Evolutionary conservation across 768 basidiomycete genomes (phyloP).

Genomic region (Tylopilus sp.): DNA sequence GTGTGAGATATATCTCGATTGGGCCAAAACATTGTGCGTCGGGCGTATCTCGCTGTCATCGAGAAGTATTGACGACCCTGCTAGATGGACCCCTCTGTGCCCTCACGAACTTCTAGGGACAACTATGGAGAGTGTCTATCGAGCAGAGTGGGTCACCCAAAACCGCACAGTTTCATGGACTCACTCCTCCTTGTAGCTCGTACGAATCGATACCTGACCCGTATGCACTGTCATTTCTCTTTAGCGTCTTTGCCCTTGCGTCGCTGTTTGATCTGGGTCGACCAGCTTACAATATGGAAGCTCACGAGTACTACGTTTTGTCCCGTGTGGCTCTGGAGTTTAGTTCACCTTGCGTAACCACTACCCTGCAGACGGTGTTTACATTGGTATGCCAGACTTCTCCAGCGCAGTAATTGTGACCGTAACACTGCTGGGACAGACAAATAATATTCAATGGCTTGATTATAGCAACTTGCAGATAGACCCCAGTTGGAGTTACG

Average conservation of each 20-base stretch:
- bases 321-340: conserved; percentile 51
- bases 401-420: neutral
- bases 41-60: neutral
- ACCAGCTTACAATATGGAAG: conserved; percentile 47
- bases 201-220: conserved; percentile 38
- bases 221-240: conserved; percentile 61
- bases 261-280: conserved; percentile 53
- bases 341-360: conserved; percentile 41
- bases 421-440: conserved; percentile 22
- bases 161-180: neutral
- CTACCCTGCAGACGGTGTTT: conserved; percentile 55
- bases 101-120: conserved; percentile 55
- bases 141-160: conserved; percentile 39
- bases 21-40: conserved; percentile 56
- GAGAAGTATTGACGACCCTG: neutral
- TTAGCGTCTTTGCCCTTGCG: conserved; percentile 63
- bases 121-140: conserved; percentile 52
- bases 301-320: conserved; percentile 61
- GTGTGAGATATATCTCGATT: conserved; percentile 63
- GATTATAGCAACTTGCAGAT: conserved; percentile 53
- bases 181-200: conserved; percentile 28
- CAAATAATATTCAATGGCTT: conserved; percentile 46
- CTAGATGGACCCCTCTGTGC: conserved; percentile 53
- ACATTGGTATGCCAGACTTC: conserved; percentile 45
- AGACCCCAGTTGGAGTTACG: conserved; percentile 49